Evolutionary conservation across 2,329 filamentous ascomycete genomes (phyloP).

Genomic region (Endoconidiophora polonica): DNA sequence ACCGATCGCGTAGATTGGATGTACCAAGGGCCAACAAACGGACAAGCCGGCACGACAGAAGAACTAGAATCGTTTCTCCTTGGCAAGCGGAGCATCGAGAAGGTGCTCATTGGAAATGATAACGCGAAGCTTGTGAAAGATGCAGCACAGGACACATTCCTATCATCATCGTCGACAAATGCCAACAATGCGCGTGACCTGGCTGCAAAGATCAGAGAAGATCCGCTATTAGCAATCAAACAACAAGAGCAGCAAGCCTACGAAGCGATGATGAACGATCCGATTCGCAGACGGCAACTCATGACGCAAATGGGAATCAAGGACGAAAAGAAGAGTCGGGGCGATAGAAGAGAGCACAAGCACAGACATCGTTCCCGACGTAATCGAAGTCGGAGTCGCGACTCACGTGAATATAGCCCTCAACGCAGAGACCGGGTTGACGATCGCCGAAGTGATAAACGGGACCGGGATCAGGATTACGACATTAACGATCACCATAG

Average conservation of each 20-base stretch:
- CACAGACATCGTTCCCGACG: conserved; percentile 5
- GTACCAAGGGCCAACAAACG: conserved; percentile 75
- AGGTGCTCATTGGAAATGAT: conserved; percentile 60
- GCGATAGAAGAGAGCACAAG: conserved; percentile 16
- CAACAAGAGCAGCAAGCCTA: conserved; percentile 74
- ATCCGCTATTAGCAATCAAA: conserved; percentile 86
- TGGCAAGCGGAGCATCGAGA: conserved; percentile 83
- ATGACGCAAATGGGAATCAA: conserved; percentile 45
- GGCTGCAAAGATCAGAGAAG: conserved; percentile 71
- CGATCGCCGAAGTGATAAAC: conserved; percentile 5
- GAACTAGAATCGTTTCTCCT: conserved; percentile 89
- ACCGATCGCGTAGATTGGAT: conserved; percentile 91
- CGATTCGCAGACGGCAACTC: conserved; percentile 48
- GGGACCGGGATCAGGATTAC: neutral
- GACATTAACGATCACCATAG: conserved; percentile 2
- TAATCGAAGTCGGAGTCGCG: conserved; percentile 6
- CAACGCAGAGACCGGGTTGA: neutral
- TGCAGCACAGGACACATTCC: conserved; percentile 39
- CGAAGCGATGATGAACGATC: conserved; percentile 64
- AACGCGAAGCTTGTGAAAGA: conserved; percentile 67
- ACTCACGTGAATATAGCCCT: conserved; percentile 8
- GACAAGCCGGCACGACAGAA: conserved; percentile 60
- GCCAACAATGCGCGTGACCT: conserved; percentile 65
- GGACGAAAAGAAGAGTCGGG: conserved; percentile 23
- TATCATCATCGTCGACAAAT: conserved; percentile 36